Base-by-base conservation (phyloP, 2,329 filamentous ascomycete species). In the Phialophora chinensis region DNA sequence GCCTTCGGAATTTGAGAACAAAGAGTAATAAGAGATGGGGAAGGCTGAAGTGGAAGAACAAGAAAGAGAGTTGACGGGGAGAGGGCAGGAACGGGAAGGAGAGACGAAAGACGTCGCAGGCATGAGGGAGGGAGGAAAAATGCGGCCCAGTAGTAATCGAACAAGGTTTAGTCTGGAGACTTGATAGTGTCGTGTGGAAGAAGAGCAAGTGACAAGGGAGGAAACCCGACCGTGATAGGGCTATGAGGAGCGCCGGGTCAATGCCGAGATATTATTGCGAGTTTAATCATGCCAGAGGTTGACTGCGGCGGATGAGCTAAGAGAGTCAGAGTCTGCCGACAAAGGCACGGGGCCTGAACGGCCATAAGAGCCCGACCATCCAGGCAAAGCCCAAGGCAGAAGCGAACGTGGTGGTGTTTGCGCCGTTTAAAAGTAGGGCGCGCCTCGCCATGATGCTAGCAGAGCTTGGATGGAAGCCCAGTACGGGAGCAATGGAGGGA, bases 61-160 rank as follows among this genome's bases (percentile, higher is more conserved):
- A 68, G 54, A 56, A 61, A 42, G 60, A 55, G 58, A 60, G 54
- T 59, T 58, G 58, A 60, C 31, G 64, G 62, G 62, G 66, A 57
- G 59, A 65, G 55, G 60, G 57, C 52, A 38, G 58, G 62, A 54
- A 62, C 52, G 23, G 66, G 62, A 55, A 61, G 61, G 62, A 71
- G 47, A 55, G 60, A 63, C 59, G 62, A 52, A 23, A 23, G 59
- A 62, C 56, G 52, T 66, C 42, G 57, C 55, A 60, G 56, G 57
- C 50, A 54, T 49, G 49, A 55, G 61, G 55, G 62, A 56, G 66
- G 62, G 66, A 63, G 58, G 57, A 62, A 66, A 60, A 68, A 62
- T 66, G 66, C 63, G 57, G 56, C 61, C 38, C 60, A 52, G 49
- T 65, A 61, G 62, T 53, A 60, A 57, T 56, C 53, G 65, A 58